Evolutionary conservation across 306 rosid genomes (phyloP), one percentile per base, ranked within the genome.

Genomic region (Castanea sativa): DNA sequence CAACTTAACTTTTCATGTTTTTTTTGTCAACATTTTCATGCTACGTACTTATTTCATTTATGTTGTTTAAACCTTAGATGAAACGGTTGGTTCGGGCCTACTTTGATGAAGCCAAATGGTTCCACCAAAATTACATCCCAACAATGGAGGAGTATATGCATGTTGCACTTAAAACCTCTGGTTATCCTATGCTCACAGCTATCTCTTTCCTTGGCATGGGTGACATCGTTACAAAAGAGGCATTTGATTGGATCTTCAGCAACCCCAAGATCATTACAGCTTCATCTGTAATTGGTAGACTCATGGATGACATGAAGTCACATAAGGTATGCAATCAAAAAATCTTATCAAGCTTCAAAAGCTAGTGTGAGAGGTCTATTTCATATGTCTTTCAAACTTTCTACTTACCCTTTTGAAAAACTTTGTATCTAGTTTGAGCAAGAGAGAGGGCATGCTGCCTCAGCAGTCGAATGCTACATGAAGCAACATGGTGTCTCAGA

Each of bases 381-480:
- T 38, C 11, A 38, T 35, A 35, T 38, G 45, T 38, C 4, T 49
- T 49, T 1, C 15, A 16, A 49, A 49, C 3, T 49, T 61, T 61
- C 15, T 61, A 61, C 21, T 23, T 23, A n/a, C 2, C 27, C 30
- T 33, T 19, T 38, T 21, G 18, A 9, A 49, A 49, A 49, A 49
- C 45, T 38, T 12, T 49, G 16, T 11, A 2, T 25, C 5, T 21
- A 82, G 86, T 77, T 83, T 73, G 92, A 87, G 57, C 79, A 82
- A 63, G 49, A 84, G 41, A 60, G 91, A 57, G 83, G 65, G 14
- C 89, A 90, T 13, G 72, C 81, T 35, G 81, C 78, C 0, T 84
- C 84, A 0, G 81, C 79, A 0, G 67, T 88, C 0, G 91, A 90
- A 56, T 86, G 94, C 52, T 90, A 81, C 79, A 84, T 88, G 84